Evolutionary conservation across 148 eudicot genomes (phyloP).

Genomic region (Rhododendron molle): DNA sequence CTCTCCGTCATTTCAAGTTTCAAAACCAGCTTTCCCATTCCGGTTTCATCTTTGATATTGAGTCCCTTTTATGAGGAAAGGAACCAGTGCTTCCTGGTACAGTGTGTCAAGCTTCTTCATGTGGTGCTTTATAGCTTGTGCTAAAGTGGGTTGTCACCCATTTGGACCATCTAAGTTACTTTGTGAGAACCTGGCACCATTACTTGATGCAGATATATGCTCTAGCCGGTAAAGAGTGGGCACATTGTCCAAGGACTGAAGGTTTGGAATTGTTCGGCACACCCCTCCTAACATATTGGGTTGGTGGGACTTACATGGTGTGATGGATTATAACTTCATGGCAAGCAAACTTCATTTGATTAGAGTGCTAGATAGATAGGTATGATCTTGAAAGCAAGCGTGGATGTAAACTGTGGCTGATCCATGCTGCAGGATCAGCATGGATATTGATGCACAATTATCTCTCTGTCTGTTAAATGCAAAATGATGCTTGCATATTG

Average conservation of each 20-base stretch:
- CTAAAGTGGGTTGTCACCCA: background rate
- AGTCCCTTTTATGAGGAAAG: background rate
- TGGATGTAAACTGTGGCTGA: background rate
- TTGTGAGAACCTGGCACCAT: background rate
- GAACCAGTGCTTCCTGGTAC: background rate
- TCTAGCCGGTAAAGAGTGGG: background rate
- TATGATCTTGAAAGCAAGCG: background rate
- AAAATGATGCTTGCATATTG: background rate
- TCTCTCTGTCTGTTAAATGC: background rate
- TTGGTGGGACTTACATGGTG: background rate
- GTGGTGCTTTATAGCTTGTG: background rate
- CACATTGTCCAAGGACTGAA: background rate
- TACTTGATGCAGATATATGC: background rate
- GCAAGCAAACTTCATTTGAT: background rate
- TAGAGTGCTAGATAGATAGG: background rate
- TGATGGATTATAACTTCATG: background rate
- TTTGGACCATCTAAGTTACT: background rate
- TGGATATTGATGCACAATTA: too few species aligned
- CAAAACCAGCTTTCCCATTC: background rate
- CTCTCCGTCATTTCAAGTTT: background rate
- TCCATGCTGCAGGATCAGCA: constrained; percentile 6
- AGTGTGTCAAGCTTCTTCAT: background rate
- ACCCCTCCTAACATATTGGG: background rate
- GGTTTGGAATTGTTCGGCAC: background rate
- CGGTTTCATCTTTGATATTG: background rate